phyloP scores from a whole-genome alignment of 2,329 filamentous ascomycete species.

The Chaetomium sp. region DNA sequence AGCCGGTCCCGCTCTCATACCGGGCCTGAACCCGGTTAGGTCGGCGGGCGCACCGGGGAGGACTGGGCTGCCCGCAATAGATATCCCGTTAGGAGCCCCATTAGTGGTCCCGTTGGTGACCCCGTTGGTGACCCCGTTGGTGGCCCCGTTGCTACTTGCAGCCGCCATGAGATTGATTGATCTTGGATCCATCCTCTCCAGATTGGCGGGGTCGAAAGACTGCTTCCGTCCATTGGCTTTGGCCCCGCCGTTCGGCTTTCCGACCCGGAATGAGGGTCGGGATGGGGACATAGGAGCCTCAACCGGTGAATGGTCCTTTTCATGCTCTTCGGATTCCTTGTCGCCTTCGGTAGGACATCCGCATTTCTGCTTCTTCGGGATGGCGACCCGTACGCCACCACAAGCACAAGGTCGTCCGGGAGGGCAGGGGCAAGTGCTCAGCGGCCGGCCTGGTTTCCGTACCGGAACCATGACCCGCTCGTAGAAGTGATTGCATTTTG shows the following conservation, averaged over 20 bases:
- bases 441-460: slow-evolving; percentile 69
- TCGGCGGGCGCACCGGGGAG: slow-evolving; percentile 11
- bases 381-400: slow-evolving; percentile 64
- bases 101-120: slow-evolving; percentile 27
- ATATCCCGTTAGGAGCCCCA: slow-evolving; percentile 32
- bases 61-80: slow-evolving; percentile 29
- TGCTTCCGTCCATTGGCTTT: slow-evolving; percentile 48
- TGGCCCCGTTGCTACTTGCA: slow-evolving; percentile 30
- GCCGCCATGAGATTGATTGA: slow-evolving; percentile 53
- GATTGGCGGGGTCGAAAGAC: slow-evolving; percentile 51
- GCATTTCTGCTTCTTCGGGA: slow-evolving; percentile 61
- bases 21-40: slow-evolving; percentile 13
- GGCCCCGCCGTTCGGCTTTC: slow-evolving; percentile 45
- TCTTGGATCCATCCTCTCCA: slow-evolving; percentile 57
- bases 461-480: slow-evolving; percentile 71
- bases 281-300: slow-evolving; percentile 43
- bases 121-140: slow-evolving; percentile 28
- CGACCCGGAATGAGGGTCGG: slow-evolving; percentile 48
- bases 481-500: slow-evolving; percentile 69
- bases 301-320: slow-evolving; percentile 34
- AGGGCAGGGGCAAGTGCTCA: slow-evolving; percentile 70
- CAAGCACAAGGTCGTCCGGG: slow-evolving; percentile 63
- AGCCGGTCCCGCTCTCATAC: slow-evolving; percentile 20
- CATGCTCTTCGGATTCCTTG: slow-evolving; percentile 30
- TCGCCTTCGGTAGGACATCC: slow-evolving; percentile 44